A percentile compares a stretch with the other conserved stretches of the same genome.
These are phyloP conservation scores for Psilocybe tampanensis DNA, from an alignment of 768 basidiomycete genomes.

Conservation along the genomic window DNA sequence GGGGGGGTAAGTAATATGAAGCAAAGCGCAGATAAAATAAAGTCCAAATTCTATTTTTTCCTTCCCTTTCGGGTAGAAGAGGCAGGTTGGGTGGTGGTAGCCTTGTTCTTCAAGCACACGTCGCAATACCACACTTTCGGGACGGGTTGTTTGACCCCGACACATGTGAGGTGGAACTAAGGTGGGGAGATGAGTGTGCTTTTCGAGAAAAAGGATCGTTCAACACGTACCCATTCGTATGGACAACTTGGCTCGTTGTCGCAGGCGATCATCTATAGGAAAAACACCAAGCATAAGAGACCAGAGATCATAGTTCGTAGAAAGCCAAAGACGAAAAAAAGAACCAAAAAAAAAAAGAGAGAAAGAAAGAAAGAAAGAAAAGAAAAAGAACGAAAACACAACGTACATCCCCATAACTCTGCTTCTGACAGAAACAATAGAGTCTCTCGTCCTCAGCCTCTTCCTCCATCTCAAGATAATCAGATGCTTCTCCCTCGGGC, in stretches of 20 bases:
- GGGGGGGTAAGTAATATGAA: not conserved
- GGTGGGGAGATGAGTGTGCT: not conserved
- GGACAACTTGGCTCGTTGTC: constrained; percentile 66
- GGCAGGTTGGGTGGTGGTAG: constrained; percentile 1
- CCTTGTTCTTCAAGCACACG: constrained; percentile 10
- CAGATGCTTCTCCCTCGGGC: constrained; percentile 44
- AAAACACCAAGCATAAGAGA: too few species aligned
- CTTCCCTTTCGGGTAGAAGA: constrained; percentile 18
- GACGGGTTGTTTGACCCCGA: constrained; percentile 50
- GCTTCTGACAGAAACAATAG: constrained; percentile 56
- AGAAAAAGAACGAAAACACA: not conserved
- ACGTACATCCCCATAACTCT: constrained; percentile 52
- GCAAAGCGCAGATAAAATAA: not conserved
- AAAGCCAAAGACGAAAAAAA: not conserved
- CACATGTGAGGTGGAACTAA: constrained; percentile 70
- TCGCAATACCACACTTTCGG: constrained; percentile 33
- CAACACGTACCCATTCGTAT: constrained; percentile 64
- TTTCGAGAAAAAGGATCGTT: not conserved
- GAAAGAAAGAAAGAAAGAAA: not conserved
- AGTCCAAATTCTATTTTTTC: constrained; percentile 17
- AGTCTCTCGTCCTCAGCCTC: constrained; percentile 50
- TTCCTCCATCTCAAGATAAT: constrained; percentile 38
- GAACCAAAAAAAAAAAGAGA: not conserved
- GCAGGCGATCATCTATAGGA: constrained; percentile 75
- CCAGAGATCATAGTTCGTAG: too few species aligned